Percentiles rank a stretch among this genome's conserved stretches.
These are phyloP conservation scores for Seminavis robusta DNA, from an alignment of 108 stramenopile species.

Conservation along the genomic window DNA sequence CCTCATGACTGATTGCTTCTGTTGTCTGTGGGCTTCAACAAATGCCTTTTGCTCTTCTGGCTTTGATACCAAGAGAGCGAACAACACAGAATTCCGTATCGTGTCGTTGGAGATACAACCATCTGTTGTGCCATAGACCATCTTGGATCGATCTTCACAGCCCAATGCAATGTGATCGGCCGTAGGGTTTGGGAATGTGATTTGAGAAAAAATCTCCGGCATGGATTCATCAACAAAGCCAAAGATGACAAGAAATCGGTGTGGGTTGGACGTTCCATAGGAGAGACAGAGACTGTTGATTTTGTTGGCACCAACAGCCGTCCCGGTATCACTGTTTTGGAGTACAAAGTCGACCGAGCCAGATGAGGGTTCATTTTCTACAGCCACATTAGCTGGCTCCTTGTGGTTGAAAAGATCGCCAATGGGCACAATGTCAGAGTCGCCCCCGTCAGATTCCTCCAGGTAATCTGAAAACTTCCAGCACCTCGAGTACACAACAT, in stretches of 20 bases:
- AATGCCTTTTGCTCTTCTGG: slow-evolving; percentile 37
- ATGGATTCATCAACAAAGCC: slow-evolving; percentile 36
- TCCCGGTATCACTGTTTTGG: slow-evolving; percentile 3
- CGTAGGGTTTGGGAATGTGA: slow-evolving; percentile 25
- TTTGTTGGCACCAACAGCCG: slow-evolving; percentile 4
- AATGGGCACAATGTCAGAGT: slow-evolving; percentile 28
- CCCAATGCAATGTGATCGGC: slow-evolving; percentile 31
- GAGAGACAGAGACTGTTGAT: slow-evolving; percentile 15
- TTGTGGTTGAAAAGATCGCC: slow-evolving; percentile 46
- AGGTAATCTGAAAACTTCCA: slow-evolving; percentile 7
- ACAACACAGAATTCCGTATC: slow-evolving; percentile 33
- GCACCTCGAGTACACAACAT: slow-evolving; percentile 40
- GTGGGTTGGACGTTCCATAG: slow-evolving; percentile 36
- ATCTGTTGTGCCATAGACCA: slow-evolving; percentile 25
- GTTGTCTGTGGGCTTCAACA: slow-evolving; percentile 49
- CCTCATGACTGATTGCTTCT: slow-evolving; percentile 40
- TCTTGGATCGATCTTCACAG: slow-evolving; percentile 21
- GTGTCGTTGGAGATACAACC: slow-evolving; percentile 25
- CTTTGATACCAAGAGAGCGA: slow-evolving; percentile 17
- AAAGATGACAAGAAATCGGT: slow-evolving; percentile 25
- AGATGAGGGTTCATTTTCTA: background rate
- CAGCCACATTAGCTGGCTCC: slow-evolving; percentile 16
- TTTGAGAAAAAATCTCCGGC: slow-evolving; percentile 19
- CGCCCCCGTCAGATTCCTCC: background rate
- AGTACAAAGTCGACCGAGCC: slow-evolving; percentile 23